These are phyloP conservation scores for Diaporthe destruens DNA, from an alignment of 2,329 filamentous ascomycete species.

Conservation along the genomic window DNA sequence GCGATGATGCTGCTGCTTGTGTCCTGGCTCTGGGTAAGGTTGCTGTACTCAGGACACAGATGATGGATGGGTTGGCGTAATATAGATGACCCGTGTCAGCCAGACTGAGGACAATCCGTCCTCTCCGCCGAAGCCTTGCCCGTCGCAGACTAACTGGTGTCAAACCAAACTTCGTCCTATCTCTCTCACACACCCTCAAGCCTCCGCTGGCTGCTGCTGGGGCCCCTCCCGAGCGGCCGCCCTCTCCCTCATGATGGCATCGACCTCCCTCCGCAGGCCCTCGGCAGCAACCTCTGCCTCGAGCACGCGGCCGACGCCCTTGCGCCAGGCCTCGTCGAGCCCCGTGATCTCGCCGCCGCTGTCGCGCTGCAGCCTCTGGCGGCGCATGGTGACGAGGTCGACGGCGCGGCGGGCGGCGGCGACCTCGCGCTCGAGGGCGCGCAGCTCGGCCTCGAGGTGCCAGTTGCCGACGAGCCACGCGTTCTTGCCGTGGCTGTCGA, in stretches of 20 bases:
- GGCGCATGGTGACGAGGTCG: conserved; percentile 78
- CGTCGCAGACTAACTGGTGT: not conserved
- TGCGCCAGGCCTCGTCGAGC: conserved; percentile 81
- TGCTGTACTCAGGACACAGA: not conserved
- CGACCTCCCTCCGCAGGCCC: conserved; percentile 73
- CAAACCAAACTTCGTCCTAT: not conserved
- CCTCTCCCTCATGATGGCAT: conserved; percentile 69
- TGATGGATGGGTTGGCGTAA: no score
- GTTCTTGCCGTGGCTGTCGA: conserved; percentile 87
- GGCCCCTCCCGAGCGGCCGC: conserved; percentile 17
- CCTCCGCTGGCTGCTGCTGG: not conserved
- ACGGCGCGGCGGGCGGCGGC: conserved; percentile 75
- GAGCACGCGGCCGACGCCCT: conserved; percentile 81
- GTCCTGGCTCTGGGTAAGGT: not conserved
- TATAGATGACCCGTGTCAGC: not conserved
- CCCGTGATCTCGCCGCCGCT: conserved; percentile 79
- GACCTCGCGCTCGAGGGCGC: conserved; percentile 79
- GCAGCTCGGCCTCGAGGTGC: conserved; percentile 79
- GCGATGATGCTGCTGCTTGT: not conserved
- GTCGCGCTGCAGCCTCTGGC: conserved; percentile 78
- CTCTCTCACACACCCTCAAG: not conserved
- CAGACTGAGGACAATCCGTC: not conserved
- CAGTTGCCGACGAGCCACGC: conserved; percentile 91
- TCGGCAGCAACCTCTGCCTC: conserved; percentile 91
- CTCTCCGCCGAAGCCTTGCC: not conserved